These are phyloP conservation scores for Magnusiomyces paraingens DNA, from an alignment of 1,139 yeast genomes.

Conservation along the genomic window DNA sequence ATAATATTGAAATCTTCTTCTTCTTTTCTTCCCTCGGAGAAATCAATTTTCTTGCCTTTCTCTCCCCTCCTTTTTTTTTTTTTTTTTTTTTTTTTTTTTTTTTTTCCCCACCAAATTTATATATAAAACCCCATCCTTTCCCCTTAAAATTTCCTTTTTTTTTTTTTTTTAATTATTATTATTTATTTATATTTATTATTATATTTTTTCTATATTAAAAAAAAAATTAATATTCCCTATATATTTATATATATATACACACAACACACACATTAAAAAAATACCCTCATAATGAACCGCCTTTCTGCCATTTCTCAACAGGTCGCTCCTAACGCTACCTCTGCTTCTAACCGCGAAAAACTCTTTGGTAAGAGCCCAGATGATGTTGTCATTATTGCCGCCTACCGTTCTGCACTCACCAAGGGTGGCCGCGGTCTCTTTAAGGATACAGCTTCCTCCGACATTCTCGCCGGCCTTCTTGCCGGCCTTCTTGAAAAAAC, in stretches of 20 bases:
- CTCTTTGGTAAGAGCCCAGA: slow-evolving; percentile 62
- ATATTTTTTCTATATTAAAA: background rate
- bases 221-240: background rate
- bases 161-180: background rate
- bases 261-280: background rate
- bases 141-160: background rate
- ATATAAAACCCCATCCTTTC: background rate
- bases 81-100: no score
- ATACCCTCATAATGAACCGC: slow-evolving; percentile 28
- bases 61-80: no score
- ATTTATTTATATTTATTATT: background rate
- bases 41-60: no score
- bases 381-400: slow-evolving; percentile 81
- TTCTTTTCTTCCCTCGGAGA: no score
- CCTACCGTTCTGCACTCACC: slow-evolving; percentile 84
- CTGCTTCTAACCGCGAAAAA: slow-evolving; percentile 26
- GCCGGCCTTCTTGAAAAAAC: slow-evolving; percentile 52
- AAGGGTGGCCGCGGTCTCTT: slow-evolving; percentile 80
- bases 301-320: slow-evolving; percentile 31
- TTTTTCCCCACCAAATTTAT: no score
- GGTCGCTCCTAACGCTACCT: slow-evolving; percentile 29
- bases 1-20: no score
- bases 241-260: background rate
- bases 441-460: slow-evolving; percentile 72
- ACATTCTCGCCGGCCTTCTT: slow-evolving; percentile 58